Base-by-base conservation (phyloP, 2,329 filamentous ascomycete species). In the Metarhizium rileyi region DNA sequence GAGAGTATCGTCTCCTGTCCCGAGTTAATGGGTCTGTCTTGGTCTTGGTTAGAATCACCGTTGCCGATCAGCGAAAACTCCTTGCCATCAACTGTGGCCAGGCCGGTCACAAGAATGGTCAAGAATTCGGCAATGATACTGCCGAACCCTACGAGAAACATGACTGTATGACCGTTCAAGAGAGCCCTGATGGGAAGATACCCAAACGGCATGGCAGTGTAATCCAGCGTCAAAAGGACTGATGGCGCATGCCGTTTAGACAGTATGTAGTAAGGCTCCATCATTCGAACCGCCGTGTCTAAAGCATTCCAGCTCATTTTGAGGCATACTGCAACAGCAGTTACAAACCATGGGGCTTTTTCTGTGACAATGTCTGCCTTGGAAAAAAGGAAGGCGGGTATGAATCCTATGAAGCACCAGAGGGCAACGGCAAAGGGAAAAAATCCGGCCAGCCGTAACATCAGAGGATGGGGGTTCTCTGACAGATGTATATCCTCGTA, bases 221-320 rank as follows among this genome's bases (percentile, higher is more conserved):
- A 88, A 64, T 89, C 85, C 9, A 88, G 75, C 0, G 80, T 83
- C 6, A 89, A 73, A 2, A 80, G 83, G 55, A 74, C 78, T 6
- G 83, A 71, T 1, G 81, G 77, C 3, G 84, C 84, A 55, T 84
- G 78, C 3, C 85, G 76, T 47, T 72, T 72, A 14, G 79, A 83
- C 2, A 89, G 75, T 52, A 86, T 78, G 61, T 83, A 86, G 60
- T 85, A 89, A 2, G 85, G 85, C 63, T 88, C 83, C 64, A 87
- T 79, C 74, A 87, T 83, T 40, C 84, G 81, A 44, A 87, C 74
- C 25, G 81, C 77, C 50, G 78, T 83, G 59, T 88, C 86, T 53
- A 88, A 71, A 3, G 79, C 77, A 52, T 76, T 76, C 84, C 84
- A 89, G 43, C 75, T 69, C 22, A 87, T 72, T 63, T 86, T 87